A percentile compares a stretch with the other conserved stretches of the same genome.
Conservation (phyloP, 2,329 filamentous ascomycete genomes). For the Aureobasidium sp. region DNA sequence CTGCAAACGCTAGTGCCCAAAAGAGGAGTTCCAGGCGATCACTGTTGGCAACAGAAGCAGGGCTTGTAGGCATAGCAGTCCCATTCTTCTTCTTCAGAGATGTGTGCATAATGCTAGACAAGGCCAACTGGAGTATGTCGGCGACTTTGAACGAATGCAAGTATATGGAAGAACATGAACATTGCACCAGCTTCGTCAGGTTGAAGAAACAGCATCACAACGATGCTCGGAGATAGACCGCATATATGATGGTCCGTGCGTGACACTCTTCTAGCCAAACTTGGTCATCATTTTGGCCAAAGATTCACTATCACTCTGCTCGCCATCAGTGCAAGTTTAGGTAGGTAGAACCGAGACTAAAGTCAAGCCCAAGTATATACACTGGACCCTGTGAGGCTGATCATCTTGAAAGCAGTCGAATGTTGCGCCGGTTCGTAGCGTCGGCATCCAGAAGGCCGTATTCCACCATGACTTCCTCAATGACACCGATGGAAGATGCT, state of each 20-base stretch:
- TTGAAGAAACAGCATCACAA: neutral
- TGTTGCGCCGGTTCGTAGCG: neutral
- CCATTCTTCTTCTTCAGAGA: neutral
- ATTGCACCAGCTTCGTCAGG: neutral
- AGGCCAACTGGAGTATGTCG: too few relatives aligned
- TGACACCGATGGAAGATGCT: constrained; percentile 75
- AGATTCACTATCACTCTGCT: neutral
- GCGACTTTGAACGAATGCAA: neutral
- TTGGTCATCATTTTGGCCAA: constrained; percentile 1
- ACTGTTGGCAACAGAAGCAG: neutral
- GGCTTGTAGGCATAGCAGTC: neutral
- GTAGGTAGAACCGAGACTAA: neutral
- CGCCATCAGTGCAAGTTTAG: neutral
- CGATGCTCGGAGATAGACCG: neutral
- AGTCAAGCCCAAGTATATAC: neutral
- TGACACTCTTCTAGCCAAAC: neutral
- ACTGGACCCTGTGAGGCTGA: neutral
- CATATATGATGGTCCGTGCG: neutral
- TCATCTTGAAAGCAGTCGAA: neutral
- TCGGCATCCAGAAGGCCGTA: constrained; percentile 21
- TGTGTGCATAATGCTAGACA: too few relatives aligned
- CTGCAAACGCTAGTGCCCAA: neutral
- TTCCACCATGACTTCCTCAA: constrained; percentile 45
- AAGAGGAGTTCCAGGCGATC: constrained; percentile 2
- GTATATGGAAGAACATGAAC: neutral